Conservation (phyloP, 257 asterid genomes). For the Solanum sejunctum region DNA sequence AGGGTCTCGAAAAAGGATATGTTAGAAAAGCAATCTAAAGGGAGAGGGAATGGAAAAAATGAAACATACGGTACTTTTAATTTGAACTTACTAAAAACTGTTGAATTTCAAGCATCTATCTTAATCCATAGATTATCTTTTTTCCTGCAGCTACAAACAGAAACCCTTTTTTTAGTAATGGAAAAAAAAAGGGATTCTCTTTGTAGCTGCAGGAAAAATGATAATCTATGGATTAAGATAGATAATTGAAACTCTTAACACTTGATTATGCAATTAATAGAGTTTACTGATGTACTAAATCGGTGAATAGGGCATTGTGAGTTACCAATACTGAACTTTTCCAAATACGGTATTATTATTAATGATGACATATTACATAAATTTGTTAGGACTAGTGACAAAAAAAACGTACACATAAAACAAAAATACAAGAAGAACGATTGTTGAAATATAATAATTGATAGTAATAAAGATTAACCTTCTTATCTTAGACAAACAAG, state of each 20-base stretch:
- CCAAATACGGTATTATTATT: background rate
- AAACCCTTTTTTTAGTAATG: background rate
- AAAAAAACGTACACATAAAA: background rate
- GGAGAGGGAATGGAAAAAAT: background rate
- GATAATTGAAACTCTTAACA: background rate
- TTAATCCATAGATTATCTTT: background rate
- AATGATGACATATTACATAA: background rate
- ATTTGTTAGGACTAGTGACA: background rate
- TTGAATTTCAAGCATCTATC: background rate
- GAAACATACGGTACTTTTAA: background rate
- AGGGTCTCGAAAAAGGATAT: background rate
- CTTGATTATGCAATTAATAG: background rate
- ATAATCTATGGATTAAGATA: too few species aligned
- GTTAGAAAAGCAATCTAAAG: background rate
- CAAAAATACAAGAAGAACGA: background rate
- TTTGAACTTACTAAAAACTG: background rate
- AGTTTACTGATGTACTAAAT: background rate
- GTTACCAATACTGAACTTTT: background rate
- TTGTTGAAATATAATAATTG: background rate
- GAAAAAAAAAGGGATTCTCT: too few species aligned
- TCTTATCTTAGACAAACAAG: background rate
- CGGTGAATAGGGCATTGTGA: background rate
- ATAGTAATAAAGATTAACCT: background rate
- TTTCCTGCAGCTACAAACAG: background rate
- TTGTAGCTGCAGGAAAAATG: too few species aligned